Evolutionary conservation across 192 early-diverging fungal genomes (phyloP).

Genomic region (Coemansia furcata): DNA sequence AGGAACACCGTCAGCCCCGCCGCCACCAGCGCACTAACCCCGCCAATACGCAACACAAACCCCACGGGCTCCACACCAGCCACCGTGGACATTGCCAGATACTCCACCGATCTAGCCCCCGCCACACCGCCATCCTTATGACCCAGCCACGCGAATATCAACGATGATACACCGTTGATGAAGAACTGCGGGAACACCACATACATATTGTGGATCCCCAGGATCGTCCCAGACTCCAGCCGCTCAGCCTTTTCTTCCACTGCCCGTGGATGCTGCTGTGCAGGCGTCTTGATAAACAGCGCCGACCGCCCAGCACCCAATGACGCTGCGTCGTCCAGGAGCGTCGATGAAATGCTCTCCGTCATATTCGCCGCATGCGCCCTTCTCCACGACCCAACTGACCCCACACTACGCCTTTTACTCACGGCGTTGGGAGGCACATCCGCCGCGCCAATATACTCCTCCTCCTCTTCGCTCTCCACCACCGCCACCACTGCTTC

Average conservation of each 20-base stretch:
- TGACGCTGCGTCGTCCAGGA: slow-evolving; percentile 16
- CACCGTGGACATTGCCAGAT: slow-evolving; percentile 23
- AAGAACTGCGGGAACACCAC: slow-evolving; percentile 94
- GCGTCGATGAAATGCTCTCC: slow-evolving; percentile 40
- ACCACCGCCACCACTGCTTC: background rate
- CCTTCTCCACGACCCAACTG: slow-evolving; percentile 6
- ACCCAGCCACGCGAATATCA: slow-evolving; percentile 48
- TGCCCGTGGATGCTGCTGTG: no score
- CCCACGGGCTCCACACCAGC: slow-evolving; percentile 21
- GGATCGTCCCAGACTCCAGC: slow-evolving; percentile 64
- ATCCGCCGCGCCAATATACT: slow-evolving; percentile 28
- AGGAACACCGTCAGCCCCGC: slow-evolving; percentile 35
- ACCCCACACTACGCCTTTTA: background rate
- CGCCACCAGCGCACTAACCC: slow-evolving; percentile 37
- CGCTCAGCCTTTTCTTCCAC: slow-evolving; percentile 1
- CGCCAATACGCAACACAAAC: slow-evolving; percentile 44
- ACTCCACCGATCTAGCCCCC: slow-evolving; percentile 36
- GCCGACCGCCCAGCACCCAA: background rate
- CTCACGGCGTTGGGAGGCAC: background rate
- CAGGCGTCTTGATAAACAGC: slow-evolving; percentile 7
- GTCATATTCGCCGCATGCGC: slow-evolving; percentile 1
- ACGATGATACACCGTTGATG: slow-evolving; percentile 47
- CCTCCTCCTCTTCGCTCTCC: slow-evolving; percentile 2
- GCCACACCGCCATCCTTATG: background rate
- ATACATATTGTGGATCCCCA: slow-evolving; percentile 97